Base-by-base conservation (phyloP, 805 yeast genomes). In the Kuraishia cidri region DNA sequence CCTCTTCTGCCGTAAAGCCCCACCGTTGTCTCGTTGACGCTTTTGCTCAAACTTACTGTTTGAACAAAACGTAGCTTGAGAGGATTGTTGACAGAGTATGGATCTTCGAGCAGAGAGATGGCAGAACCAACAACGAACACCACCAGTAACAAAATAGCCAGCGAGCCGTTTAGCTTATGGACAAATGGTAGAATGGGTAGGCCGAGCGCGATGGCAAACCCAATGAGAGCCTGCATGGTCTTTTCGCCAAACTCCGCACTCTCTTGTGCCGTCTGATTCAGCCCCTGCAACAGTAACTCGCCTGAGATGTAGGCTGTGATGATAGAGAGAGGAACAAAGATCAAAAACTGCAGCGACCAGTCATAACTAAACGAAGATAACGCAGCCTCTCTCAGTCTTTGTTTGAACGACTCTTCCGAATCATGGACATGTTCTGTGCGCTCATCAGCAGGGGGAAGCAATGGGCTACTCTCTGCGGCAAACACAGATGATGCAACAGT, bases 321-420 rank as follows among this genome's bases (percentile, higher is more conserved):
- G 3, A 76, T 58, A 1, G 80, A 58, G 10, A 79, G 33, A 3
- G 96, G 95, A 10, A 80, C 84, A 12, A 79, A 50, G 2, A 77
- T 39, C 21, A 83, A 42, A 45, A 72, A 85, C 51, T 87, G 95
- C 12, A 84, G 41, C 11, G 79, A 65, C 95, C 96, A 87, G 45
- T 81, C 94, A 47, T 80, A 84, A 26, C 78, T 69, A 30, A 70
- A 66, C 4, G 75, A 69, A 31, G 59, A 62, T 24, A 54, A 35
- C 6, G 62, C 62, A 4, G 54, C 45, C 1, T 38, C 35, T 30
- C 52, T 51, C 29, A 54, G 36, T 9, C 45, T 45, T 11, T 45
- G 48, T 19, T 45, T 32, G 32, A 43, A 48, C 2, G 52, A 43
- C 1, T 40, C 50, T 26, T 44, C 50, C 2, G 49, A 34, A 31